phyloP scores from a whole-genome alignment of 1,284 basidiomycete species.

The Macrocystidia cucumis region DNA sequence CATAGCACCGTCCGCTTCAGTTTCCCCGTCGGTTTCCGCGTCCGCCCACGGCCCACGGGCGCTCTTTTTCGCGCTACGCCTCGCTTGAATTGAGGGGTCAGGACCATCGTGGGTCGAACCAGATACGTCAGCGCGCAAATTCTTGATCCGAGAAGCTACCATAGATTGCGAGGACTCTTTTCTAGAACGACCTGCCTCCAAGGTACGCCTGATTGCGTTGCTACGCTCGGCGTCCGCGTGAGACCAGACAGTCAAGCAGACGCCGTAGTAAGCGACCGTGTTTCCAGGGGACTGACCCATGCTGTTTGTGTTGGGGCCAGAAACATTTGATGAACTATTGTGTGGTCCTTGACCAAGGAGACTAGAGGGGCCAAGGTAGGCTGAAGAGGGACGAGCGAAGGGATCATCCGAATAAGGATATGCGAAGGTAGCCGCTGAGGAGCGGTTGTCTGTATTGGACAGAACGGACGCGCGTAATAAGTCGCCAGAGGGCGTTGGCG shows the following conservation, averaged over 20 bases:
- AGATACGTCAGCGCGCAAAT: conserved; percentile 46
- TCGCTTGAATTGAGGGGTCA: conserved; percentile 49
- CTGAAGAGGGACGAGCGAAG: conserved; percentile 68
- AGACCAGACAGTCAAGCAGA: conserved; percentile 90
- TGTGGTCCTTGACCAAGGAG: conserved; percentile 40
- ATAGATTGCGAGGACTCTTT: conserved; percentile 74
- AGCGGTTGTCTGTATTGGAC: conserved; percentile 46
- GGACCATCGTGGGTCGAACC: conserved; percentile 27
- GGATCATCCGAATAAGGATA: conserved; percentile 70
- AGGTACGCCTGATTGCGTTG: conserved; percentile 71
- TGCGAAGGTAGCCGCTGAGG: conserved; percentile 55
- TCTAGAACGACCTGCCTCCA: conserved; percentile 67
- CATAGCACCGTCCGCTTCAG: conserved; percentile 63
- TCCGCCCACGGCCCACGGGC: conserved; percentile 70
- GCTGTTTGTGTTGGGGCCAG: conserved; percentile 26
- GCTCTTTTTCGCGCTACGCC: conserved; percentile 45
- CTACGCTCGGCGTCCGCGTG: conserved; percentile 86
- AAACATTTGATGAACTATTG: conserved; percentile 27
- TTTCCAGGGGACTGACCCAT: conserved; percentile 23
- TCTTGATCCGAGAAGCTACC: conserved; percentile 58
- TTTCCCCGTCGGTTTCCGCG: conserved; percentile 67
- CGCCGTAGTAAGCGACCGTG: conserved; percentile 79
- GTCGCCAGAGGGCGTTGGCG: conserved; percentile 61
- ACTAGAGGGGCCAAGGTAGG: conserved; percentile 66
- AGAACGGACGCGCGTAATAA: conserved; percentile 67